Percentiles rank a stretch among this genome's conserved stretches.
These are phyloP conservation scores for Populus alba DNA, from an alignment of 345 rosid species.

Conservation along the genomic window DNA sequence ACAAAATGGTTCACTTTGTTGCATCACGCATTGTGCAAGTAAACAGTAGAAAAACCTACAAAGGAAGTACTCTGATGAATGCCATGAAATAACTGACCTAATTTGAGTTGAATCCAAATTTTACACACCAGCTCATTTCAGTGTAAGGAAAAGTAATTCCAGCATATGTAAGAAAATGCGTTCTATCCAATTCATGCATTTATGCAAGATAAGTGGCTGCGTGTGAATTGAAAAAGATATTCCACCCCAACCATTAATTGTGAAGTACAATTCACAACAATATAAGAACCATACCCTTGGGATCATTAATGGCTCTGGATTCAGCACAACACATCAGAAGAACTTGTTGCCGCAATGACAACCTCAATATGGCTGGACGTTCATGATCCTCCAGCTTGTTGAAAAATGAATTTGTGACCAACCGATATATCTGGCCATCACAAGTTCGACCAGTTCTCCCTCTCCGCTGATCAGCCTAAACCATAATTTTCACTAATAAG, in stretches of 20 bases:
- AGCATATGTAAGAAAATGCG: background rate
- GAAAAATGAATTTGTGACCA: slow-evolving; percentile 79
- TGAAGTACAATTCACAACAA: background rate
- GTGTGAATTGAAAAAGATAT: background rate
- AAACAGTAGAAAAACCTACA: background rate
- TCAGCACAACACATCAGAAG: slow-evolving; percentile 82
- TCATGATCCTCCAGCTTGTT: slow-evolving; percentile 62
- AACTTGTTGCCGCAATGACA: slow-evolving; percentile 83
- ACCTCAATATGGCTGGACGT: slow-evolving; percentile 63
- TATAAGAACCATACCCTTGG: slow-evolving; percentile 54
- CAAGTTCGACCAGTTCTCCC: slow-evolving; percentile 98
- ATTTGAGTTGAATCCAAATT: background rate
- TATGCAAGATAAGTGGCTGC: background rate
- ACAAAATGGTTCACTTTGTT: background rate
- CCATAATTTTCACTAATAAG: slow-evolving; percentile 19
- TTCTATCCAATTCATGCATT: background rate
- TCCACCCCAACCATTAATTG: background rate
- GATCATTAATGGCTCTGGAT: slow-evolving; percentile 76
- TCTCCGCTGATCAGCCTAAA: slow-evolving; percentile 88
- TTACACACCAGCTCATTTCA: background rate
- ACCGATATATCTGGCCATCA: slow-evolving; percentile 85
- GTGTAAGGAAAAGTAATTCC: background rate
- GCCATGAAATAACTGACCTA: background rate
- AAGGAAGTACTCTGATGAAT: background rate
- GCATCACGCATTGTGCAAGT: background rate